Evolutionary conservation across 441 rosid genomes (phyloP).

Genomic region (Populus hybrid): DNA sequence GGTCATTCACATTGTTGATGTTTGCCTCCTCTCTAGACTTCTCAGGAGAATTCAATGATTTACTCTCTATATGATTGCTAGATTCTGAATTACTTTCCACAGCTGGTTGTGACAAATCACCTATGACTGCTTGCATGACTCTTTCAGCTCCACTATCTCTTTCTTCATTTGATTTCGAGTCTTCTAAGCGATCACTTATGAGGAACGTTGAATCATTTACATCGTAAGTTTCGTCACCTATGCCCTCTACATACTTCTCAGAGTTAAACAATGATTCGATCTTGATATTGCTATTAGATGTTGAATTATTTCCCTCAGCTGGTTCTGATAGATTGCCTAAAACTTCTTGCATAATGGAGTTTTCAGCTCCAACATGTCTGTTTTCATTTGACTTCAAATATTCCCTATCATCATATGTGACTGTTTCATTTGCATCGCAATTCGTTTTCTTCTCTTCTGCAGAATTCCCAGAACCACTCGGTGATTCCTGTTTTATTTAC

Average conservation of each 20-base stretch:
- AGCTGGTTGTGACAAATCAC: slow-evolving; percentile 17
- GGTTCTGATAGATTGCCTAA: slow-evolving; percentile 7
- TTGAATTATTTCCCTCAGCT: slow-evolving; percentile 24
- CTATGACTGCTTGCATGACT: neutral
- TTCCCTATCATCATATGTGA: neutral
- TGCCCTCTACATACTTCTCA: slow-evolving; percentile 21
- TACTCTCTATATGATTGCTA: slow-evolving; percentile 2
- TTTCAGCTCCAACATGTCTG: neutral
- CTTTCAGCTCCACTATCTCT: slow-evolving; percentile 8
- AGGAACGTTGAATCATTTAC: slow-evolving; percentile 6
- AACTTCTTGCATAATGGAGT: slow-evolving; percentile 7
- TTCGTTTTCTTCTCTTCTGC: slow-evolving; percentile 31
- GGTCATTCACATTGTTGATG: slow-evolving; percentile 18
- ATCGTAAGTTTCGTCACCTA: slow-evolving; percentile 20
- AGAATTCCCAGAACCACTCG: slow-evolving; percentile 25
- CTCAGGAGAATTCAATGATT: slow-evolving; percentile 5
- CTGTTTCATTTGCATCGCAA: slow-evolving; percentile 14
- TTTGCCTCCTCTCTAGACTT: slow-evolving; percentile 29
- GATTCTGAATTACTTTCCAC: slow-evolving; percentile 27
- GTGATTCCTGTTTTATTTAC: slow-evolving; percentile 34
- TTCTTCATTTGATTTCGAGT: slow-evolving; percentile 5
- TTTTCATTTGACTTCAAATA: slow-evolving; percentile 9
- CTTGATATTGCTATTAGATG: slow-evolving; percentile 7
- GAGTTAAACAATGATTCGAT: slow-evolving; percentile 24
- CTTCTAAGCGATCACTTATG: neutral